phyloP scores from a whole-genome alignment of 495 filamentous ascomycete genomes.

The Elasticomyces elasticus region DNA sequence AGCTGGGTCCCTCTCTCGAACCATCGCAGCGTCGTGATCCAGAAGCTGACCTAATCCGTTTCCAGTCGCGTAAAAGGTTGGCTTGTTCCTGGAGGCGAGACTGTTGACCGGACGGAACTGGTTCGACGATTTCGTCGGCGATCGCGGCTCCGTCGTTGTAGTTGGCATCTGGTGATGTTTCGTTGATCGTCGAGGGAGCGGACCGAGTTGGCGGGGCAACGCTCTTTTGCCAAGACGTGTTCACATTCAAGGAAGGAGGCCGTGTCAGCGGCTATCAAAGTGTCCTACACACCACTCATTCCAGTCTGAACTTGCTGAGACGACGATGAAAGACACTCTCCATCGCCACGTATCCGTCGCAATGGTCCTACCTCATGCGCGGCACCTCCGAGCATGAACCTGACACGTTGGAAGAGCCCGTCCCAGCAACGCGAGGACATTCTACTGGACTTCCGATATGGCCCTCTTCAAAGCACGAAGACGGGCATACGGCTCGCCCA shows the following conservation, averaged over 20 bases:
- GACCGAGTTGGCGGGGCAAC: no score
- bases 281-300: no score
- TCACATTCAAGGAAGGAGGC: no score
- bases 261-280: no score
- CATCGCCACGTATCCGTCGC: no score
- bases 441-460: constrained; percentile 10
- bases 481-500: constrained; percentile 16
- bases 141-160: not conserved
- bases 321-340: no score
- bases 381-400: constrained; percentile 13
- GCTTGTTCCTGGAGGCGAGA: constrained; percentile 26
- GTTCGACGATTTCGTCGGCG: not conserved
- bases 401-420: constrained; percentile 14
- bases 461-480: constrained; percentile 12
- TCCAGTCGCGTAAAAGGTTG: constrained; percentile 9
- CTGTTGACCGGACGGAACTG: constrained; percentile 25
- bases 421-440: not conserved
- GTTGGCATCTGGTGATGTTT: not conserved
- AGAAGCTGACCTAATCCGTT: not conserved
- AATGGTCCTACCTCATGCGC: no score
- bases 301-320: no score
- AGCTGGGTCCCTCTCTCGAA: constrained; percentile 18
- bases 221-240: no score
- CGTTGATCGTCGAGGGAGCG: no score
- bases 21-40: constrained; percentile 10